These are phyloP conservation scores for Chlorella sp. DNA, from an alignment of 139 green algal genomes.

Conservation along the genomic window DNA sequence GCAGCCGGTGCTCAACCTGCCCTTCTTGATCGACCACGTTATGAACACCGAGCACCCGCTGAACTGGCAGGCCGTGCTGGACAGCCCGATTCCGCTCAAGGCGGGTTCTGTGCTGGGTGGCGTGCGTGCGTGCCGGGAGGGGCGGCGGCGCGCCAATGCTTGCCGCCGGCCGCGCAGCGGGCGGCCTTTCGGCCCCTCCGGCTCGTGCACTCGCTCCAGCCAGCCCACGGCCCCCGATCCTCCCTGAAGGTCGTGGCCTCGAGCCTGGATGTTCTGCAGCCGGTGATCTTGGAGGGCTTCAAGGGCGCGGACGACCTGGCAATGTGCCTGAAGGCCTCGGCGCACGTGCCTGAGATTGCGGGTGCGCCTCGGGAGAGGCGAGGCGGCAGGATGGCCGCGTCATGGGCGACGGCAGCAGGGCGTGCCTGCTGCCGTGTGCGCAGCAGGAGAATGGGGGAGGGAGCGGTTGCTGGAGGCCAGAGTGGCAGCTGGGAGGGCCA, in stretches of 20 bases:
- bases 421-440: no score
- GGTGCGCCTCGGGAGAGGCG: conserved; percentile 57
- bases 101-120: conserved; percentile 9
- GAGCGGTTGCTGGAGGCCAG: no score
- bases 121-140: not conserved
- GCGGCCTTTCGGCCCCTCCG: not conserved
- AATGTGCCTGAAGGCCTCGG: conserved; percentile 74
- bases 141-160: not conserved
- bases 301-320: conserved; percentile 64
- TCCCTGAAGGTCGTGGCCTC: conserved; percentile 67
- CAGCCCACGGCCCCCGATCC: not conserved
- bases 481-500: no score
- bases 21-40: conserved; percentile 80
- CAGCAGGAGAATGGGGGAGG: no score
- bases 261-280: conserved; percentile 63
- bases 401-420: no score
- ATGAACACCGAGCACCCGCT: conserved; percentile 74
- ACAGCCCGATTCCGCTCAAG: conserved; percentile 70
- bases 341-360: conserved; percentile 78
- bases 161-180: not conserved
- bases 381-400: no score
- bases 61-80: conserved; percentile 68
- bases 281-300: conserved; percentile 70
- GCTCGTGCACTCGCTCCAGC: not conserved
- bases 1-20: conserved; percentile 79